Percentiles rank a stretch among this genome's conserved stretches.
These are phyloP conservation scores for Globisporangium spiculum DNA, from an alignment of 352 stramenopile species.

Conservation along the genomic window DNA sequence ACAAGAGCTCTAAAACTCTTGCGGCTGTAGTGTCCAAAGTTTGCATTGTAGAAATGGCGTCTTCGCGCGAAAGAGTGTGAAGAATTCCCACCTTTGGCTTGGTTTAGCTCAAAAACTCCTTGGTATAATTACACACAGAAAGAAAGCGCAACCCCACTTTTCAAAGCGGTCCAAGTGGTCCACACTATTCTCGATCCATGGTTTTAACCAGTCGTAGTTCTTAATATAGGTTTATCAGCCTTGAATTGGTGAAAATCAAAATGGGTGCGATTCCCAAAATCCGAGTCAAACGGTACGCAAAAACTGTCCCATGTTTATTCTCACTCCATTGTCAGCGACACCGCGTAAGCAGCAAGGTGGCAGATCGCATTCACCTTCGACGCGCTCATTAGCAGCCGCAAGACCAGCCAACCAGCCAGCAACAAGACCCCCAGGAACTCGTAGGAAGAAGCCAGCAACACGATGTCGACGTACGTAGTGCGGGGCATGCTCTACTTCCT, in stretches of 20 bases:
- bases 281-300: background rate
- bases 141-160: too few species aligned
- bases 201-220: background rate
- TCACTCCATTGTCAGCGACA: background rate
- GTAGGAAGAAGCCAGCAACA: background rate
- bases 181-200: too few species aligned
- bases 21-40: too few species aligned
- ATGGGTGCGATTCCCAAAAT: background rate
- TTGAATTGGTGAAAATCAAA: background rate
- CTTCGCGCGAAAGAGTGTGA: too few species aligned
- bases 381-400: background rate
- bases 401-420: background rate
- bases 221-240: background rate
- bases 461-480: constrained; percentile 56
- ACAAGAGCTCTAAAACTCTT: too few species aligned
- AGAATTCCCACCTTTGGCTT: too few species aligned
- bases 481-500: constrained; percentile 55
- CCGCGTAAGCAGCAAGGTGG: background rate
- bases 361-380: background rate
- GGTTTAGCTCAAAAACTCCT: too few species aligned
- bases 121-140: too few species aligned
- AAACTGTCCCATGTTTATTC: background rate
- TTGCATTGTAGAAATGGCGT: too few species aligned
- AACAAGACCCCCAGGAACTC: background rate
- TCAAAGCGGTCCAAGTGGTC: too few species aligned